These are phyloP conservation scores for Hebeloma cylindrosporum DNA, from an alignment of 768 basidiomycete genomes.

Conservation along the genomic window DNA sequence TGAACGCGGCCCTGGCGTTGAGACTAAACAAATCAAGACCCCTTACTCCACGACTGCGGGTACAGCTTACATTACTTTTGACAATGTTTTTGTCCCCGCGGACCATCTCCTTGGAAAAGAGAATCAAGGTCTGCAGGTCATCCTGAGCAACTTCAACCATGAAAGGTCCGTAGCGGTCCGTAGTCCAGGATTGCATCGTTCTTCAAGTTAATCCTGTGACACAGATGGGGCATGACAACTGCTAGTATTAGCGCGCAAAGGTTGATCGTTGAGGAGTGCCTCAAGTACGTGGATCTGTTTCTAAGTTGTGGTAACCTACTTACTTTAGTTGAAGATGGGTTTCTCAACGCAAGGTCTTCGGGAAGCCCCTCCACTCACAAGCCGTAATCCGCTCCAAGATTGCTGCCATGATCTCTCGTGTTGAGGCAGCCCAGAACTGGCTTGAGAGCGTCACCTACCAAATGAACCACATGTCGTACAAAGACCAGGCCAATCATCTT, in stretches of 20 bases:
- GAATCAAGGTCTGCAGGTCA: slow-evolving; percentile 41
- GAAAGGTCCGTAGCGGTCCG: slow-evolving; percentile 59
- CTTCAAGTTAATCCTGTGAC: slow-evolving; percentile 19
- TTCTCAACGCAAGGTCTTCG: slow-evolving; percentile 76
- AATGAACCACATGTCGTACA: slow-evolving; percentile 84
- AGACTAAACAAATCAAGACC: slow-evolving; percentile 81
- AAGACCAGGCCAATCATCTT: slow-evolving; percentile 68
- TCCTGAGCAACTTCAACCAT: slow-evolving; percentile 81
- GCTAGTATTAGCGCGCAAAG: slow-evolving; percentile 56
- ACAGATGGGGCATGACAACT: slow-evolving; percentile 69
- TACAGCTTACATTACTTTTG: slow-evolving; percentile 81
- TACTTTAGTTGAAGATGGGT: slow-evolving; percentile 49
- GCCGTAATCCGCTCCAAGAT: slow-evolving; percentile 78
- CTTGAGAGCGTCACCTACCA: slow-evolving; percentile 85
- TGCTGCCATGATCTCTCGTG: slow-evolving; percentile 76
- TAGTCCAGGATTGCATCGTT: neutral
- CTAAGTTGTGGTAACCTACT: neutral
- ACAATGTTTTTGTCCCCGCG: slow-evolving; percentile 82
- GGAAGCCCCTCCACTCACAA: slow-evolving; percentile 64
- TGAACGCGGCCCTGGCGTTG: slow-evolving; percentile 49
- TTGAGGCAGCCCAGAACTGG: slow-evolving; percentile 84
- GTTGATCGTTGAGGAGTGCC: slow-evolving; percentile 68
- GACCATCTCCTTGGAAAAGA: slow-evolving; percentile 73
- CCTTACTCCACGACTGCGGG: slow-evolving; percentile 79
- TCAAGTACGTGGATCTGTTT: slow-evolving; percentile 46